Conservation (phyloP, 2,329 filamentous ascomycete genomes). For the Calonectria honghensis region DNA sequence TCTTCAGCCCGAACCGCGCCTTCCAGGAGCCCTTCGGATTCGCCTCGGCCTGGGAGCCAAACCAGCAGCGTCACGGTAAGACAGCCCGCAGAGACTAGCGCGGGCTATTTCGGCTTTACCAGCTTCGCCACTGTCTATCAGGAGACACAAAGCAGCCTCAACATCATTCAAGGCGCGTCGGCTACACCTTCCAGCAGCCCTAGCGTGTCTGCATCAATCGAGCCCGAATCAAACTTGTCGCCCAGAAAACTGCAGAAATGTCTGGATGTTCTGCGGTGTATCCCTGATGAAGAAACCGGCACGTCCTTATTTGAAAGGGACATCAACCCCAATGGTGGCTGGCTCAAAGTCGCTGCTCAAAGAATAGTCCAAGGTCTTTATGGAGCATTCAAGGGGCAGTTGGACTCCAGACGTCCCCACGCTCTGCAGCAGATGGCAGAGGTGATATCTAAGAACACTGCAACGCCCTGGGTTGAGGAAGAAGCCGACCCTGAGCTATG, state of each 20-base stretch:
- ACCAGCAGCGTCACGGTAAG: background rate
- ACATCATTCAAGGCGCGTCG: background rate
- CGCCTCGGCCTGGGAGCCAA: background rate
- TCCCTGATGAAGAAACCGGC: constrained; percentile 1
- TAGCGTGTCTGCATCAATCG: background rate
- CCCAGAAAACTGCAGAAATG: constrained; percentile 8
- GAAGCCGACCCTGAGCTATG: background rate
- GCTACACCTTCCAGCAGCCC: background rate
- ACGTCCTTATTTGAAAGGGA: background rate
- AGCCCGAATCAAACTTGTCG: background rate
- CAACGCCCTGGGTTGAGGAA: background rate
- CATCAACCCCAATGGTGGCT: background rate
- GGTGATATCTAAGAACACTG: constrained; percentile 1
- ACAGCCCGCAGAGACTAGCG: background rate
- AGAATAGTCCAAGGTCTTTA: background rate
- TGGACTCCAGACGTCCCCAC: background rate
- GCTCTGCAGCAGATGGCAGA: constrained; percentile 9
- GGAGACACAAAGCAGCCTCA: constrained; percentile 5
- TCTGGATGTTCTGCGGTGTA: background rate
- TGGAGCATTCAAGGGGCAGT: background rate
- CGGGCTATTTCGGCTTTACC: constrained; percentile 5
- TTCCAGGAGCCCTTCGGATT: background rate
- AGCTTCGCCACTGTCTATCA: background rate
- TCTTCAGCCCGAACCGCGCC: background rate
- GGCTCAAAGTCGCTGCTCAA: background rate